These are phyloP conservation scores for Cryphonectria radicalis DNA, from an alignment of 2,329 filamentous ascomycete species.

Conservation along the genomic window DNA sequence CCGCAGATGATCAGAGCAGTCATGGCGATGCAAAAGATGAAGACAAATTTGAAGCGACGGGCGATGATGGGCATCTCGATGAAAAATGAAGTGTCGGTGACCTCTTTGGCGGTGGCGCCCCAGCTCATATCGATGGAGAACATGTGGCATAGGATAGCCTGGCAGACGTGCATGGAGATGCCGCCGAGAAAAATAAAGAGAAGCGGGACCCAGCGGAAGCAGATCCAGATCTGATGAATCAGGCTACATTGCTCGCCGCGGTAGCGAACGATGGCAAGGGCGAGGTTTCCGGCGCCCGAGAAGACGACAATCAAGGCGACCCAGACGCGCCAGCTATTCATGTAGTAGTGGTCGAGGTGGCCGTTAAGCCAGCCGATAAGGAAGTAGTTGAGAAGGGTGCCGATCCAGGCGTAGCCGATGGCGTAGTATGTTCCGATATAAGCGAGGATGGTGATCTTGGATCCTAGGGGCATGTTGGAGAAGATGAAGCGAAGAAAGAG, in stretches of 20 bases:
- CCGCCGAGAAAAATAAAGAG: conserved; percentile 83
- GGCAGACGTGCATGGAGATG: conserved; percentile 77
- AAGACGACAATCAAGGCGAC: conserved; percentile 81
- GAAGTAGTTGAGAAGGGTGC: conserved; percentile 77
- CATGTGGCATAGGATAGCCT: conserved; percentile 81
- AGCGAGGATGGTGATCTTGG: conserved; percentile 75
- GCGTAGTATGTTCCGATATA: conserved; percentile 84
- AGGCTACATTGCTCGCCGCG: conserved; percentile 68
- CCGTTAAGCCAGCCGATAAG: conserved; percentile 77
- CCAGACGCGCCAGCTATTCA: conserved; percentile 80
- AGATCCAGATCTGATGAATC: conserved; percentile 60
- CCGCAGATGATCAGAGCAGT: conserved; percentile 37
- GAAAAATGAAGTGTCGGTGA: conserved; percentile 81
- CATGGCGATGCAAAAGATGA: conserved; percentile 2
- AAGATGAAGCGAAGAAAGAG: conserved; percentile 76
- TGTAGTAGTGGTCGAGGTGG: conserved; percentile 78
- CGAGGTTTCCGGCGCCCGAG: conserved; percentile 73
- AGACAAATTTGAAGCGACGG: conserved; percentile 5
- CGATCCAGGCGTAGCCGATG: conserved; percentile 74
- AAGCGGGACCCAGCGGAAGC: conserved; percentile 75
- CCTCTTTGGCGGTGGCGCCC: conserved; percentile 84
- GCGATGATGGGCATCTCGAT: conserved; percentile 80
- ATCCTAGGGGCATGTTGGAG: conserved; percentile 74
- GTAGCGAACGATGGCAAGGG: conserved; percentile 74
- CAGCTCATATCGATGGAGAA: conserved; percentile 85